Evolutionary conservation across 495 filamentous ascomycete species (phyloP), one percentile per base, ranked within the genome.

Genomic region (Talaromyces wortmannii): DNA sequence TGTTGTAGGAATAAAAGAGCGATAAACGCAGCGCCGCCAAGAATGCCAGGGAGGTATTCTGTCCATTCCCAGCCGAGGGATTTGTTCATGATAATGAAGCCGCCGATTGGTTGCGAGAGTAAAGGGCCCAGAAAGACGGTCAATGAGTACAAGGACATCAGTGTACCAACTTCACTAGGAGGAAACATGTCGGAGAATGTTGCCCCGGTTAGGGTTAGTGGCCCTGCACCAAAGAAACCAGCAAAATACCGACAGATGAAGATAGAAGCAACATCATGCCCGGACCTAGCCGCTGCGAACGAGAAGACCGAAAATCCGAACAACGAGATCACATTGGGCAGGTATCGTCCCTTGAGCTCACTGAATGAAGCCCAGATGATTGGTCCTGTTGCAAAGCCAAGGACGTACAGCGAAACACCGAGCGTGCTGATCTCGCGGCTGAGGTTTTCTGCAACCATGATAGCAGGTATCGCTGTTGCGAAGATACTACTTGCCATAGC

Each of bases 241-340:
- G 57, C 60, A 58, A 78, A 75, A 57, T 73, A 77, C 4, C 73
- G 66, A 46, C 64, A 63, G 13, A 77, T 67, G 31, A 78, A 60
- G 31, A 77, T 55, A 0, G 75, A 76, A 42, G 75, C 67, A 0
- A 78, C 42, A 52, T 83, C 79, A 30, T 72, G 63, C 1, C 31
- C 33, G 2, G 74, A 77, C 10, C 80, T 67, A n/a, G 77, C 80
- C 13, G 76, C 70, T 6, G 74, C 72, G 29, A 83, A 70, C 12
- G 75, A 68, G 64, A 82, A 82, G 36, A 80, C 65, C 0, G 67
- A 63, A 53, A 82, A 80, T 16, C 68, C 48, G 43, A 74, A 55
- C 51, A 74, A 66, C 48, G 52, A 57, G 3, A 59, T 23, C 4
- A 55, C 17, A 3, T 60, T 45, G 3, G 61, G 54, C 4, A 57